phyloP scores from a whole-genome alignment of 306 rosid species.

The Oxytropis ochrocephala region DNA sequence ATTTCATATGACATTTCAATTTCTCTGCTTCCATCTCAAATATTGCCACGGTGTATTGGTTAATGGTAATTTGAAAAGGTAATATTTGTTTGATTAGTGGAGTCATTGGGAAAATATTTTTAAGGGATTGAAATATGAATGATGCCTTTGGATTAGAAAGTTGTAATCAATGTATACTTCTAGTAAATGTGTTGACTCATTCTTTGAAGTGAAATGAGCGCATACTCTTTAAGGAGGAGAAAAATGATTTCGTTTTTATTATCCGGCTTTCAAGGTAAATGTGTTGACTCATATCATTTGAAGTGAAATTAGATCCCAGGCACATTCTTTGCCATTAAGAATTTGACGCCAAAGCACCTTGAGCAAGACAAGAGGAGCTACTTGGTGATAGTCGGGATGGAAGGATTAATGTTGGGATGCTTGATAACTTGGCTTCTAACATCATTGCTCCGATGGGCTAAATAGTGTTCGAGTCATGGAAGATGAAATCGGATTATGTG shows the following conservation, averaged over 20 bases:
- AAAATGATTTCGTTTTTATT: neutral
- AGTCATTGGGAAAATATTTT: neutral
- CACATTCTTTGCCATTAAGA: conserved; percentile 16
- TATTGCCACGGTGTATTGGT: neutral
- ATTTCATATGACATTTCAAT: too few relatives aligned
- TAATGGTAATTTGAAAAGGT: neutral
- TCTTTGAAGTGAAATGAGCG: too few relatives aligned
- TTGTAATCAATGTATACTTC: neutral
- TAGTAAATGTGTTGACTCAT: too few relatives aligned
- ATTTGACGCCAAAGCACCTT: conserved; percentile 34
- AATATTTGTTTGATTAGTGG: too few relatives aligned
- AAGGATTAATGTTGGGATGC: neutral
- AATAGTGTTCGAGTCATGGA: too few relatives aligned
- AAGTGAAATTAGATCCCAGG: conserved; percentile 18
- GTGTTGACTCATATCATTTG: conserved; percentile 61
- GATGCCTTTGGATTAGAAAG: neutral
- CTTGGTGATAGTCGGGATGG: conserved; percentile 8
- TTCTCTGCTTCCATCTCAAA: too few relatives aligned
- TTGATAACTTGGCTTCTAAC: neutral
- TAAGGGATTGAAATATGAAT: neutral
- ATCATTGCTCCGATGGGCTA: too few relatives aligned
- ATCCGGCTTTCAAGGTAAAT: conserved; percentile 49
- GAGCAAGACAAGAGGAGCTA: conserved; percentile 54
- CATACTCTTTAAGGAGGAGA: too few relatives aligned
- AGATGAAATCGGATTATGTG: too few relatives aligned